phyloP scores from a whole-genome alignment of 257 asterid species.

The Solanum megistacrolobum region DNA sequence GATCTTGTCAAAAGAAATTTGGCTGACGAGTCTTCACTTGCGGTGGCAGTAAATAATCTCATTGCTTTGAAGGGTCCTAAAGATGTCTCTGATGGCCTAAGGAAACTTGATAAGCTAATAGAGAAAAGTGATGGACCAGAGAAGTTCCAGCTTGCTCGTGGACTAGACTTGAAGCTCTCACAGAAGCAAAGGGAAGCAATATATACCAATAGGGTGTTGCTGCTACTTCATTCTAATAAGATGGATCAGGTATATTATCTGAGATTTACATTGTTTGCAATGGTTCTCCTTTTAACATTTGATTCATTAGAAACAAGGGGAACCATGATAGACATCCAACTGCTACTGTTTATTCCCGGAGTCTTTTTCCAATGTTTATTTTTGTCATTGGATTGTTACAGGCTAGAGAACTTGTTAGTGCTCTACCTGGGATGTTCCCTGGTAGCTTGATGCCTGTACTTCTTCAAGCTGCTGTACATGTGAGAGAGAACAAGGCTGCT shows the following conservation, averaged over 20 bases:
- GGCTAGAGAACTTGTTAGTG: too few relatives aligned
- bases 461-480: too few relatives aligned
- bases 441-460: too few relatives aligned
- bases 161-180: conserved; percentile 77
- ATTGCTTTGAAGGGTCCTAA: conserved; percentile 73
- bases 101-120: conserved; percentile 78
- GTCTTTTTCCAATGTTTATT: too few relatives aligned
- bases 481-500: too few relatives aligned
- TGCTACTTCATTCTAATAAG: conserved; percentile 81
- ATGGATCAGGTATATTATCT: conserved; percentile 32
- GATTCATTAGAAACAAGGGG: too few relatives aligned
- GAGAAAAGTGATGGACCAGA: conserved; percentile 69
- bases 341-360: too few relatives aligned
- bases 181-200: conserved; percentile 76
- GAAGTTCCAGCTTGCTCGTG: conserved; percentile 53
- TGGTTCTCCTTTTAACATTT: too few relatives aligned
- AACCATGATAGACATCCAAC: too few relatives aligned
- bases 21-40: conserved; percentile 72
- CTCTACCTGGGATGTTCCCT: too few relatives aligned
- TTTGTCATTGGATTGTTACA: too few relatives aligned
- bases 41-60: conserved; percentile 70
- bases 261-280: too few relatives aligned
- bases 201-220: conserved; percentile 54
- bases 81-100: conserved; percentile 74
- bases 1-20: conserved; percentile 68